Conservation (phyloP, 352 stramenopile species). For the Blastocystis hominis region DNA sequence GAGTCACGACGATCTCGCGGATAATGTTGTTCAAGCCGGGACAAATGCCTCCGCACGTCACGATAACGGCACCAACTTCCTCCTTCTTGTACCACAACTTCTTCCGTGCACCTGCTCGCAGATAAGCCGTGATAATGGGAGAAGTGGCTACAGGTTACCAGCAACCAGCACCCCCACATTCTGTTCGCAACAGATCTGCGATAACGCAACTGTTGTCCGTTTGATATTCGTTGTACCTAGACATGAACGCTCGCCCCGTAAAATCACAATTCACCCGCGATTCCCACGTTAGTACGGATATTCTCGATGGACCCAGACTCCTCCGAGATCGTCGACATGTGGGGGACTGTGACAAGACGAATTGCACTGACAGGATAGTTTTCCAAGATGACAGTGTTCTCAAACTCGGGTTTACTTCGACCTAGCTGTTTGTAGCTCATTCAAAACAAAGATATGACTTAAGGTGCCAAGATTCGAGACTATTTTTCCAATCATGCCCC, state of each 20-base stretch:
- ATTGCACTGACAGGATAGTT: neutral
- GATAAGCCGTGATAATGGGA: conserved; percentile 50
- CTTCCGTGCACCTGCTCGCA: conserved; percentile 69
- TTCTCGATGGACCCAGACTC: neutral
- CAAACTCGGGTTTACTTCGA: neutral
- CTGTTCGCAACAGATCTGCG: conserved; percentile 9
- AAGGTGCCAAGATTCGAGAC: neutral
- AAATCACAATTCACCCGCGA: conserved; percentile 23
- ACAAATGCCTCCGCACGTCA: conserved; percentile 83
- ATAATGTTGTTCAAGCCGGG: conserved; percentile 97
- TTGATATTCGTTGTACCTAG: conserved; percentile 53
- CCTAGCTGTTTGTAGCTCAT: neutral
- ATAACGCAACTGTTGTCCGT: conserved; percentile 29
- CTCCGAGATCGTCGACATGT: neutral
- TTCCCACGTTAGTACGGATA: conserved; percentile 13
- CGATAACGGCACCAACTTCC: conserved; percentile 76
- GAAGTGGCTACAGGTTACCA: neutral
- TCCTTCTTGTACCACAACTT: conserved; percentile 71
- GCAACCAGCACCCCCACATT: neutral
- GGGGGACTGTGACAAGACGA: conserved; percentile 14
- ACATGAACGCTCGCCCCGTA: neutral
- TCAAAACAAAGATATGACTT: neutral
- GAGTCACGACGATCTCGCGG: conserved; percentile 82
- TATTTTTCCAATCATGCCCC: neutral
- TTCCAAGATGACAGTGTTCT: neutral